These are phyloP conservation scores for Rosa rugosa DNA, from an alignment of 306 rosid genomes.

Conservation along the genomic window DNA sequence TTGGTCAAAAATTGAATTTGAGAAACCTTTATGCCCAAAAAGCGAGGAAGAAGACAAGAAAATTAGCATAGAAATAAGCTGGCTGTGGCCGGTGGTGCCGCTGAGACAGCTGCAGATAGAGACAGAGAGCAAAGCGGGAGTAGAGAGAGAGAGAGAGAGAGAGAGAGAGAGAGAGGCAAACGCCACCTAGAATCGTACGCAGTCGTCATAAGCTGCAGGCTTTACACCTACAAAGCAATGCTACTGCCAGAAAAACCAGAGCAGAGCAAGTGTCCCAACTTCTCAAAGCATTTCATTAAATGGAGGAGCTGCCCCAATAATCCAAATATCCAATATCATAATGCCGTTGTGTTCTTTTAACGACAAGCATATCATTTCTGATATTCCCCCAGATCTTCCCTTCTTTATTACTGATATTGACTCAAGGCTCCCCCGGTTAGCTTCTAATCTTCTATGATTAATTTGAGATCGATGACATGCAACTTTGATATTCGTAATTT, in stretches of 20 bases:
- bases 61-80: not conserved
- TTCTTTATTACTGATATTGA: not conserved
- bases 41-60: not conserved
- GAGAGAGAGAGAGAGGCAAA: not conserved
- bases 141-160: not conserved
- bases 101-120: conserved; percentile 29
- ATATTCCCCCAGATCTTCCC: not conserved
- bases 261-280: not conserved
- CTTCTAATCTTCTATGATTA: too few relatives aligned
- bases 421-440: not conserved
- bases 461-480: too few relatives aligned
- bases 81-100: not conserved
- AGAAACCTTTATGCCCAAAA: not conserved
- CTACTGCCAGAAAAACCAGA: not conserved
- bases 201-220: conserved; percentile 24
- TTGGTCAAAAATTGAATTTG: not conserved
- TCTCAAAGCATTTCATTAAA: not conserved
- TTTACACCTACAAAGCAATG: not conserved
- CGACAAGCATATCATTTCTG: conserved; percentile 1
- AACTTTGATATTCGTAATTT: too few relatives aligned
- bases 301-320: not conserved
- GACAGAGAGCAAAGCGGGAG: not conserved
- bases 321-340: not conserved
- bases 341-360: not conserved
- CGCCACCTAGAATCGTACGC: conserved; percentile 23